These are phyloP conservation scores for Boletus insuetus DNA, from an alignment of 768 basidiomycete genomes.

Conservation along the genomic window DNA sequence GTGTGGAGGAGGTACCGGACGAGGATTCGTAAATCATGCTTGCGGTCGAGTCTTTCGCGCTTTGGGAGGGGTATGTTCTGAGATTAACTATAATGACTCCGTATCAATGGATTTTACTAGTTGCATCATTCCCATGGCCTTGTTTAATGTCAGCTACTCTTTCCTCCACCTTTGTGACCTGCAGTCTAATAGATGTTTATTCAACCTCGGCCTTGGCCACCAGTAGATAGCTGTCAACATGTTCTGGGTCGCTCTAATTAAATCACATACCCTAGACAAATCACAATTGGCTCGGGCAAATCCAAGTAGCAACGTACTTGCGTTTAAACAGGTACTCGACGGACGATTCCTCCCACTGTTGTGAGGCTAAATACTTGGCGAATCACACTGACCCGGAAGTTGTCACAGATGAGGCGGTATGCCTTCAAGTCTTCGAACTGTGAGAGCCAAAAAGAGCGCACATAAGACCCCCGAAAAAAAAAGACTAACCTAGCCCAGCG, in stretches of 20 bases:
- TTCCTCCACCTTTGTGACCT: background rate
- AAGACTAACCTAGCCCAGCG: too few relatives aligned
- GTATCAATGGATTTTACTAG: conserved; percentile 15
- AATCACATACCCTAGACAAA: background rate
- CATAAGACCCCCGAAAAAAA: too few relatives aligned
- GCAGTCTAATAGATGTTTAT: background rate
- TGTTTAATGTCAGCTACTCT: background rate
- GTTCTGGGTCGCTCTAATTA: background rate
- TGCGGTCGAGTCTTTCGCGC: background rate
- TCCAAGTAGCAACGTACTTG: too few relatives aligned
- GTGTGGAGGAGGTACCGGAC: conserved; percentile 46
- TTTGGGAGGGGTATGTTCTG: background rate
- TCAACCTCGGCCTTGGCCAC: background rate
- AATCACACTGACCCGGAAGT: too few relatives aligned
- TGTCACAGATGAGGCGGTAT: too few relatives aligned
- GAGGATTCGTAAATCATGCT: conserved; percentile 30
- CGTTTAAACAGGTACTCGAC: too few relatives aligned
- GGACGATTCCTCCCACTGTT: too few relatives aligned
- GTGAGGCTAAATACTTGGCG: too few relatives aligned
- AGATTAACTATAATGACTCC: background rate
- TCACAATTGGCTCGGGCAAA: background rate
- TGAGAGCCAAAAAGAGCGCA: too few relatives aligned
- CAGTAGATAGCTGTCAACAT: background rate
- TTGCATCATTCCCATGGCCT: conserved; percentile 37
- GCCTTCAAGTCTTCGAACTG: too few relatives aligned